Base-by-base conservation (phyloP, 768 basidiomycete species). In the Amanita rimosa region DNA sequence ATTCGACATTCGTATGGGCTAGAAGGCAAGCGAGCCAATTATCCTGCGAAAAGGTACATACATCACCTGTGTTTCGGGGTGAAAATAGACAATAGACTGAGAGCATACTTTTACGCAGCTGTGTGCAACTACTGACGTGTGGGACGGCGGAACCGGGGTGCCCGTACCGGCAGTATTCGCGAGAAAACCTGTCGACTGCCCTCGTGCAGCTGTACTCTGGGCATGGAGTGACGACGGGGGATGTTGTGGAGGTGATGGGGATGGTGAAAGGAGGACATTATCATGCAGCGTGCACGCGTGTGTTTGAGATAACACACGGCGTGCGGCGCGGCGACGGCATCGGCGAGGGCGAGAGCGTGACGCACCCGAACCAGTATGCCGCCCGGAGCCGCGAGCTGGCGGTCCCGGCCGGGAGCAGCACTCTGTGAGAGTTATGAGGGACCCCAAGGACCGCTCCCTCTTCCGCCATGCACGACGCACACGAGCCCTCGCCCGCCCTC, bases 251-350 rank as follows among this genome's bases (percentile, higher is more conserved):
- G 61, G 78, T 98, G 51, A 76, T 90, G 71, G 71, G 71, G 42
- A 78, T 74, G 3, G 88, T 95, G 44, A 90, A 88, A 60, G 72
- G 71, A 14, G 70, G 74, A 3, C 92, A 95, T 61, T 95, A 82
- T 62, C 95, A 99, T 62, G 85, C 97, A 39, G 95, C 94, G 6
- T 99, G 96, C 67, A 98, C 96, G 7, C 76, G 94, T 19, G 91
- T 98, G 17, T 99, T 92, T 64, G 96, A 99, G 68, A 74, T 96
- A 24, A 96, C 93, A 21, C 95, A 98, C 52, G 81, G 85, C 7
- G 80, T 95, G 44, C 83, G 78, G 67, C 94, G 88, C 62, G 93
- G 93, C 2, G 90, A 96, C 11, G 96, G 95, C 0, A 57, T 94
- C 38, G 89, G 90, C 6, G 75, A 66, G 3, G 86, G 88, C 0